A percentile compares a stretch with the other conserved stretches of the same genome.
These are phyloP conservation scores for Alternaria consortialis DNA, from an alignment of 2,329 filamentous ascomycete species.

Conservation along the genomic window DNA sequence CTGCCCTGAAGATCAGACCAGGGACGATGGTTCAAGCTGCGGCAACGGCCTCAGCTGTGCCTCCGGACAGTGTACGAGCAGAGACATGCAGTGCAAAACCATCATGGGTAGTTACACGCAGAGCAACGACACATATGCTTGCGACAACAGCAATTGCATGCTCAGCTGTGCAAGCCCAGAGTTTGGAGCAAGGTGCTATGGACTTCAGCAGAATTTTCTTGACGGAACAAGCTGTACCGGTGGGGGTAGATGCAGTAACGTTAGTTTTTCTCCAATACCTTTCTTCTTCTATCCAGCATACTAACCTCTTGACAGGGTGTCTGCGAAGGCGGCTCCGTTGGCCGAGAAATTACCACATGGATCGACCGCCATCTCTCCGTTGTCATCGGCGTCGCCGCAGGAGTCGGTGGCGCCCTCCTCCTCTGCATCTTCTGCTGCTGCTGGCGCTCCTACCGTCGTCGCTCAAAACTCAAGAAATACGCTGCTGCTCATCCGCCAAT, in stretches of 20 bases:
- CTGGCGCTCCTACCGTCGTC: conserved; percentile 59
- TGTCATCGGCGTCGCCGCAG: conserved; percentile 79
- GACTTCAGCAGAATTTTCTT: conserved; percentile 88
- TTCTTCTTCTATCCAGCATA: not conserved
- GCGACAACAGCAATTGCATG: conserved; percentile 75
- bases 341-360: conserved; percentile 77
- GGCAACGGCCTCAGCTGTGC: conserved; percentile 79
- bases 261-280: conserved; percentile 49
- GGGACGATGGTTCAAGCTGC: conserved; percentile 75
- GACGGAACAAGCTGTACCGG: conserved; percentile 88
- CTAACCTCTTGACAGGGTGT: conserved; percentile 61
- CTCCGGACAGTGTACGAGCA: conserved; percentile 92
- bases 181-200: conserved; percentile 73
- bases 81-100: conserved; percentile 86
- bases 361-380: conserved; percentile 79
- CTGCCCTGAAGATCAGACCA: conserved; percentile 77
- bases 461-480: conserved; percentile 30
- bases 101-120: conserved; percentile 79
- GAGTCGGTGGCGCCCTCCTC: conserved; percentile 73
- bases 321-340: conserved; percentile 75
- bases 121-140: conserved; percentile 81
- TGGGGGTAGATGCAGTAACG: conserved; percentile 79
- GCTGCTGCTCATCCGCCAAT: conserved; percentile 24
- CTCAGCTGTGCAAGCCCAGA: conserved; percentile 78
- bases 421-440: conserved; percentile 75